Conservation (phyloP, 208 protist genomes). For the Leishmania guyanensis region DNA sequence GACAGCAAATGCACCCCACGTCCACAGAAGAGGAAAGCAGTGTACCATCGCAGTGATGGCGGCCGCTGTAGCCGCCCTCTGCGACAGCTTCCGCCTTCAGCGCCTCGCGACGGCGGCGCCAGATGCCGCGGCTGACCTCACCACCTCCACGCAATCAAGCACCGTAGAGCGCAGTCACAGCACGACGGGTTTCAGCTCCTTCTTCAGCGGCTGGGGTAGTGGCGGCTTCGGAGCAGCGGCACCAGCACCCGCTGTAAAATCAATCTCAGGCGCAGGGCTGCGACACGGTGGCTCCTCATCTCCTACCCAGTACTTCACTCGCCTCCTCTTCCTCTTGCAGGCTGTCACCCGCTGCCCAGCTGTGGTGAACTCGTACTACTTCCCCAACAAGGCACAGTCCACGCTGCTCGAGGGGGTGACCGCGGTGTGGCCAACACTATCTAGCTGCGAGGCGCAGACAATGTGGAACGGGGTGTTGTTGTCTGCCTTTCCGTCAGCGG, state of each 20-base stretch:
- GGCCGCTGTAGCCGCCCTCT: conserved; percentile 47
- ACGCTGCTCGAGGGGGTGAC: conserved; percentile 52
- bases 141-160: not conserved
- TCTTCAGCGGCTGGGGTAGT: conserved; percentile 13
- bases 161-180: not conserved
- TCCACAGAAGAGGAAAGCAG: conserved; percentile 46
- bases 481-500: conserved; percentile 47
- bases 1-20: conserved; percentile 1
- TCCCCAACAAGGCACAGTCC: conserved; percentile 61
- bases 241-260: not conserved
- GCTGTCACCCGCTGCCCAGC: conserved; percentile 27
- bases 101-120: conserved; percentile 17
- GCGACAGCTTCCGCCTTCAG: conserved; percentile 52
- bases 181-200: conserved; percentile 20
- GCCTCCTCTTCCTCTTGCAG: conserved; percentile 27
- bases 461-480: conserved; percentile 42
- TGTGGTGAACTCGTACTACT: conserved; percentile 61
- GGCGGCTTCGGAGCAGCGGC: not conserved
- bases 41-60: conserved; percentile 55
- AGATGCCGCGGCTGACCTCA: not conserved
- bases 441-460: conserved; percentile 29
- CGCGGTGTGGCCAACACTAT: conserved; percentile 58
- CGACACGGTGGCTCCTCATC: not conserved
- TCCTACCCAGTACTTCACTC: conserved; percentile 19
- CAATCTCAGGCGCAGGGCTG: not conserved